These are phyloP conservation scores for Lasiodiplodia sp. DNA, from an alignment of 2,329 filamentous ascomycete genomes.

Conservation along the genomic window DNA sequence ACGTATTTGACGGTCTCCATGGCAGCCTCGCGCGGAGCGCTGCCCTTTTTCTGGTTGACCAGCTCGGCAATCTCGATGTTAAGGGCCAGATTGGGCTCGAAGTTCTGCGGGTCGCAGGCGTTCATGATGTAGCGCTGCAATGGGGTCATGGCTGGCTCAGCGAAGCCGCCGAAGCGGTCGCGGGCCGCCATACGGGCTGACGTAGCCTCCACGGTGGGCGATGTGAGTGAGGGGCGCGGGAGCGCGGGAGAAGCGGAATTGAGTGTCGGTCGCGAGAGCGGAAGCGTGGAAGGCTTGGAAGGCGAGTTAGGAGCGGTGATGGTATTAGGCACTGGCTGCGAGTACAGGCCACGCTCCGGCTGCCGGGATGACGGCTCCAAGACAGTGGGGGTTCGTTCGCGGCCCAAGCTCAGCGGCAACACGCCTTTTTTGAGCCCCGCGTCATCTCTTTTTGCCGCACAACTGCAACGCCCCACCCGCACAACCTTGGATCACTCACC, in stretches of 20 bases:
- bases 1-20: conserved; percentile 91
- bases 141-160: conserved; percentile 79
- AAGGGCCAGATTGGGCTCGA: conserved; percentile 94
- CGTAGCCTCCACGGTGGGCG: conserved; percentile 77
- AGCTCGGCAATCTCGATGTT: conserved; percentile 96
- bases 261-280: neutral
- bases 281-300: neutral
- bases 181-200: conserved; percentile 94
- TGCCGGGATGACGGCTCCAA: conserved; percentile 22
- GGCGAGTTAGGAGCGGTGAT: conserved; percentile 17
- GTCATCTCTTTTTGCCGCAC: conserved; percentile 10
- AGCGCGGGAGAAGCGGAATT: neutral
- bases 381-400: conserved; percentile 24
- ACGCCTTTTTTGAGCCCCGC: conserved; percentile 16
- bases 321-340: conserved; percentile 3
- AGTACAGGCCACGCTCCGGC: conserved; percentile 26
- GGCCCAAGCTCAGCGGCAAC: neutral
- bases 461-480: neutral
- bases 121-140: conserved; percentile 95
- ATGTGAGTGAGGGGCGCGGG: neutral
- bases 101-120: conserved; percentile 96
- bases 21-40: conserved; percentile 88
- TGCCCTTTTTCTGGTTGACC: conserved; percentile 97
- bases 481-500: neutral
- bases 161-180: conserved; percentile 88